Percentiles rank a stretch among this genome's conserved stretches.
Evolutionary conservation across 202 grass and related monocot genomes (phyloP).

Genomic region (Brachypodium distachyon): DNA sequence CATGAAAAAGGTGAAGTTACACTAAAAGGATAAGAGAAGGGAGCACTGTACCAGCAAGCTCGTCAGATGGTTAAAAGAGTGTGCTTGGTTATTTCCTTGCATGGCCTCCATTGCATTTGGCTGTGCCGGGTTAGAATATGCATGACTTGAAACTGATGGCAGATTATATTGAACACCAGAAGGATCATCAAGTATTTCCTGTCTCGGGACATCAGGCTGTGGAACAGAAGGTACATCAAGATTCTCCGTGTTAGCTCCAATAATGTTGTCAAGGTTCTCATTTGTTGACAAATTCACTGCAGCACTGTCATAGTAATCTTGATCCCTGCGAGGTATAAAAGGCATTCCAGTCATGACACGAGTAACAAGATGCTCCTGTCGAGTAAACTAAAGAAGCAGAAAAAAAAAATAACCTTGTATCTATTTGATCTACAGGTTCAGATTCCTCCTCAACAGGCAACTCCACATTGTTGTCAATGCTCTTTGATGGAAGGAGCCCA

Average conservation of each 20-base stretch:
- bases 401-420: conserved; percentile 45
- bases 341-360: not conserved
- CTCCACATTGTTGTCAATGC: conserved; percentile 38
- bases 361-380: not conserved
- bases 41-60: conserved; percentile 63
- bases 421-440: conserved; percentile 53
- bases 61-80: conserved; percentile 71
- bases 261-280: conserved; percentile 46
- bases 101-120: conserved; percentile 51
- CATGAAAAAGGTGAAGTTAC: conserved; percentile 4
- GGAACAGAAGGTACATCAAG: conserved; percentile 63
- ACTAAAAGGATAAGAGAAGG: not conserved
- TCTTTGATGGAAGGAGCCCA: conserved; percentile 66
- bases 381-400: conserved; percentile 4
- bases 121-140: conserved; percentile 51
- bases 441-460: conserved; percentile 38
- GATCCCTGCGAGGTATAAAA: conserved; percentile 47
- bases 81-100: conserved; percentile 66
- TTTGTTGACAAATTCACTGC: conserved; percentile 30
- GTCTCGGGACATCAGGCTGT: conserved; percentile 56
- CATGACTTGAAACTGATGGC: conserved; percentile 63
- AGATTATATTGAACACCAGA: conserved; percentile 74
- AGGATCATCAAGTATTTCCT: conserved; percentile 52
- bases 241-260: conserved; percentile 49
- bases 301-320: conserved; percentile 58